These are phyloP conservation scores for Russula emetica DNA, from an alignment of 768 basidiomycete species.

Conservation along the genomic window DNA sequence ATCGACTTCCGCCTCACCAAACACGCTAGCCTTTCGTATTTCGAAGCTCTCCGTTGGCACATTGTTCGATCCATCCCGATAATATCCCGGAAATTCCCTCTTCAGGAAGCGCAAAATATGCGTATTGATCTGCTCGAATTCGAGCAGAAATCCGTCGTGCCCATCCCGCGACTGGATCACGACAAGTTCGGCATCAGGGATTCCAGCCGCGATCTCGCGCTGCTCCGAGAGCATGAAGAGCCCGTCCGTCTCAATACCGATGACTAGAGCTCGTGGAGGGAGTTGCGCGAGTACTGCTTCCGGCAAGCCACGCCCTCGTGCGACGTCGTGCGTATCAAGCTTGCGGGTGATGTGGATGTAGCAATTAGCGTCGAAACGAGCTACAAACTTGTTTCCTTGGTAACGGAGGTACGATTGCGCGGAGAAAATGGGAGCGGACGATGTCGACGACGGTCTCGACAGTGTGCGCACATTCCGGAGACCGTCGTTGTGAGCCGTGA, in stretches of 20 bases:
- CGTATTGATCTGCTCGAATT: slow-evolving; percentile 90
- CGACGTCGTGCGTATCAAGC: slow-evolving; percentile 90
- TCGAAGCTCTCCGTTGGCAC: slow-evolving; percentile 53
- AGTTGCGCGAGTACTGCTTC: slow-evolving; percentile 59
- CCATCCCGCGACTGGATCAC: slow-evolving; percentile 84
- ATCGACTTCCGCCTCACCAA: slow-evolving; percentile 96
- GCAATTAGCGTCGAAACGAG: slow-evolving; percentile 97
- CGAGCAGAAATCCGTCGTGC: slow-evolving; percentile 94
- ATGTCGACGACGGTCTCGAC: slow-evolving; percentile 23
- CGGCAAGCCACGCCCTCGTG: slow-evolving; percentile 58
- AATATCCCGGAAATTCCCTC: slow-evolving; percentile 68
- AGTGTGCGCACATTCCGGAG: slow-evolving; percentile 46
- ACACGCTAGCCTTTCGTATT: slow-evolving; percentile 88
- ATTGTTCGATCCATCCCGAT: slow-evolving; percentile 39
- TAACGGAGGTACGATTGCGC: slow-evolving; percentile 97
- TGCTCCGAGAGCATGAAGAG: slow-evolving; percentile 93
- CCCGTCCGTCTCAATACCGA: slow-evolving; percentile 90
- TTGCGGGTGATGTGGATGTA: slow-evolving; percentile 91
- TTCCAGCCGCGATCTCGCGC: slow-evolving; percentile 69
- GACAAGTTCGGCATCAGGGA: slow-evolving; percentile 76
- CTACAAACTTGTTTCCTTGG: slow-evolving; percentile 95
- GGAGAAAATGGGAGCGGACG: slow-evolving; percentile 63
- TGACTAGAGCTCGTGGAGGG: slow-evolving; percentile 74
- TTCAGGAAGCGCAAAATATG: slow-evolving; percentile 69
- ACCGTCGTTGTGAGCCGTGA: slow-evolving; percentile 85